A percentile compares a stretch with the other conserved stretches of the same genome.
These are phyloP conservation scores for Juncus effusus DNA, from an alignment of 176 grass and related monocot species.

Conservation along the genomic window DNA sequence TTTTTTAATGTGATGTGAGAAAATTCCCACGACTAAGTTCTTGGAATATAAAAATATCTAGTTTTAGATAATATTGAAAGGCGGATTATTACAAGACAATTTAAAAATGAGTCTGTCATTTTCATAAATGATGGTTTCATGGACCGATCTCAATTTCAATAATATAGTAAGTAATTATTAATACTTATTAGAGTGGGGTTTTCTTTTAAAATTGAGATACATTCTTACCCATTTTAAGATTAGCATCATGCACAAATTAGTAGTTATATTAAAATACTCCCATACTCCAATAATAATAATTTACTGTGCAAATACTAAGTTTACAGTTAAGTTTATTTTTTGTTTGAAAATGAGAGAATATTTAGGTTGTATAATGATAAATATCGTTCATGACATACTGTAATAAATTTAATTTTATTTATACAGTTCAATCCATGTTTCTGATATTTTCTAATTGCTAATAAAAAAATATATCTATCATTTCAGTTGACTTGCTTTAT, in stretches of 20 bases:
- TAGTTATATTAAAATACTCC: too few relatives aligned
- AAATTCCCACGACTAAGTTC: constrained; percentile 20
- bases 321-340: too few relatives aligned
- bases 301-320: too few relatives aligned
- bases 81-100: not conserved
- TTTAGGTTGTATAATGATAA: too few relatives aligned
- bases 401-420: not conserved
- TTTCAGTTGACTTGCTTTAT: constrained; percentile 22
- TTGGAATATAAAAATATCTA: constrained; percentile 15
- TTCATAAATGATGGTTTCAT: constrained; percentile 8
- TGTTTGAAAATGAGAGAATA: too few relatives aligned
- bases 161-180: too few relatives aligned
- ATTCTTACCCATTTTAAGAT: too few relatives aligned
- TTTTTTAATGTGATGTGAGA: constrained; percentile 16
- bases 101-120: constrained; percentile 26
- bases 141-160: not conserved
- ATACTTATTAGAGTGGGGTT: too few relatives aligned
- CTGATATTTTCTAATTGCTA: not conserved
- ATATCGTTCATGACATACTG: constrained; percentile 2
- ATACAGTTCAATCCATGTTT: not conserved
- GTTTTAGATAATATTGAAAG: constrained; percentile 16
- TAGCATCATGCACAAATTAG: too few relatives aligned
- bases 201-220: too few relatives aligned
- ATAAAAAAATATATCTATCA: constrained; percentile 19
- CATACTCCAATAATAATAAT: too few relatives aligned